Conservation (phyloP, 352 stramenopile genomes). For the Phytopythium vexans region DNA sequence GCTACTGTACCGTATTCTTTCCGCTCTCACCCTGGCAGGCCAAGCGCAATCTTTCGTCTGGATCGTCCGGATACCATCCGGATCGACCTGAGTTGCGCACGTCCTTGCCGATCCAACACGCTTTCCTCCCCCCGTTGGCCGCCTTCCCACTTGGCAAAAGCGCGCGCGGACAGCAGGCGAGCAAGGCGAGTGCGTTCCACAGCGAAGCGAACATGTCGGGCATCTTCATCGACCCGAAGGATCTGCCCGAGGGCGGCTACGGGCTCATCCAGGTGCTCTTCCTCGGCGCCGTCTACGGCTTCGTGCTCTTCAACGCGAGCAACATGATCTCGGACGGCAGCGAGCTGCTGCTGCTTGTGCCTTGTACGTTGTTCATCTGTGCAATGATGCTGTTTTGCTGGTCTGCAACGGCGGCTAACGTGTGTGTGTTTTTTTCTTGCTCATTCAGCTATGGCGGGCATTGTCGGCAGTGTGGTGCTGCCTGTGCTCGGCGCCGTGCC, state of each 20-base stretch:
- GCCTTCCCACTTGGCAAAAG: conserved; percentile 25
- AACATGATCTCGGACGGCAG: conserved; percentile 98
- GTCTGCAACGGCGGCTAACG: too few relatives aligned
- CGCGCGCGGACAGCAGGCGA: conserved; percentile 17
- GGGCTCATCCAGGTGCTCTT: conserved; percentile 92
- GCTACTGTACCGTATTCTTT: too few relatives aligned
- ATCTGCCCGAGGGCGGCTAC: conserved; percentile 69
- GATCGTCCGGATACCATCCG: conserved; percentile 2
- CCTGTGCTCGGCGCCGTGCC: conserved; percentile 96
- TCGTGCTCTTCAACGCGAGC: conserved; percentile 95
- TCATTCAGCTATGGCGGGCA: conserved; percentile 73
- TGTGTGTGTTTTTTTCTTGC: too few relatives aligned
- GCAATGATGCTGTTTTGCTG: neutral
- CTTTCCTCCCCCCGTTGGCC: neutral
- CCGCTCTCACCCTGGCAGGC: neutral
- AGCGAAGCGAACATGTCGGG: conserved; percentile 17
- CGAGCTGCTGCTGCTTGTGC: conserved; percentile 96
- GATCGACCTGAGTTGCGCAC: neutral
- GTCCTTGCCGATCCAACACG: neutral
- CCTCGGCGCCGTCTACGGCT: conserved; percentile 95
- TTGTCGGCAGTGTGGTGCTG: conserved; percentile 96
- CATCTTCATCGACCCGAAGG: conserved; percentile 88
- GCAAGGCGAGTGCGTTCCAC: neutral
- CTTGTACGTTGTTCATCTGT: conserved; percentile 19
- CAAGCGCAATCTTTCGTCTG: conserved; percentile 1